Percentiles rank a stretch among this genome's conserved stretches.
These are phyloP conservation scores for Globisporangium splendens DNA, from an alignment of 352 stramenopile species.

Conservation along the genomic window DNA sequence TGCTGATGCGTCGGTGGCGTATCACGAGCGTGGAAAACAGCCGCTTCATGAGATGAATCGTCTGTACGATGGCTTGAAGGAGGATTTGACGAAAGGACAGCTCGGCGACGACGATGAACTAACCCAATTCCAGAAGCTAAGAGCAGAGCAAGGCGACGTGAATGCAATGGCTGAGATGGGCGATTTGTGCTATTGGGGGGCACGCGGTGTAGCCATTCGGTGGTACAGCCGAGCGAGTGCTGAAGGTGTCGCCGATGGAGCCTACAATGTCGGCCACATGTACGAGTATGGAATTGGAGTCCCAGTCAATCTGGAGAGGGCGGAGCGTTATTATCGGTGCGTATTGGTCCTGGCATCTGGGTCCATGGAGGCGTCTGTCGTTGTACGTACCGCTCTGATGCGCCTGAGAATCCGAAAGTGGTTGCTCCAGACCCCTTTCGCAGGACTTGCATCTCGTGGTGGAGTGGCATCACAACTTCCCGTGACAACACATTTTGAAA, in stretches of 20 bases:
- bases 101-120: conserved; percentile 82
- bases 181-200: conserved; percentile 89
- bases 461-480: background rate
- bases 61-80: conserved; percentile 56
- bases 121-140: conserved; percentile 83
- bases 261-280: conserved; percentile 77
- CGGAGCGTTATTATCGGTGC: conserved; percentile 59
- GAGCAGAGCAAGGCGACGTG: conserved; percentile 73
- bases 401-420: conserved; percentile 32
- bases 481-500: background rate
- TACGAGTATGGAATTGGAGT: conserved; percentile 64
- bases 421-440: conserved; percentile 23
- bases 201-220: conserved; percentile 51
- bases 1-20: conserved; percentile 35
- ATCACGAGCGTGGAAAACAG: conserved; percentile 70
- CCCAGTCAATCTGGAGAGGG: conserved; percentile 39
- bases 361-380: conserved; percentile 25
- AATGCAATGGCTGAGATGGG: conserved; percentile 81
- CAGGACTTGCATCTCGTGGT: conserved; percentile 8
- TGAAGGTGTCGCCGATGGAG: conserved; percentile 46
- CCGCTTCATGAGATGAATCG: conserved; percentile 75
- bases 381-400: conserved; percentile 33
- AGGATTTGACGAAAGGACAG: conserved; percentile 46
- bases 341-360: conserved; percentile 42
- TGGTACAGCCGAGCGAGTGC: conserved; percentile 76